A percentile compares a stretch with the other conserved stretches of the same genome.
phyloP scores from a whole-genome alignment of 73 alveolate species.

The Paramecium bursaria region DNA sequence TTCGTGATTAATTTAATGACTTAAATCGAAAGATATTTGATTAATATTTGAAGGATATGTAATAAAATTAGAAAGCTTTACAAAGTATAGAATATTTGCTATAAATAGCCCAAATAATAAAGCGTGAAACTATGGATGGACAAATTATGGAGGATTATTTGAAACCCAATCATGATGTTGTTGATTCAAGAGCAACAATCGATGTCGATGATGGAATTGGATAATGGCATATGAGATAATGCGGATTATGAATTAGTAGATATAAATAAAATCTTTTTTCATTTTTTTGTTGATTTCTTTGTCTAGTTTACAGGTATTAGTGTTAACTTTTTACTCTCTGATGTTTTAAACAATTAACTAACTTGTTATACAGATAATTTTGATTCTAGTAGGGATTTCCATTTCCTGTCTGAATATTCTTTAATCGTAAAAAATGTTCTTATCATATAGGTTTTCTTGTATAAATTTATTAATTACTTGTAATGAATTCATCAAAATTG shows the following conservation, averaged over 20 bases:
- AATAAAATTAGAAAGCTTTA: not conserved
- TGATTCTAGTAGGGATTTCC: too few relatives aligned
- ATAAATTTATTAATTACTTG: too few relatives aligned
- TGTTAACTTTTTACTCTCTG: too few relatives aligned
- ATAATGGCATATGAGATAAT: slow-evolving; percentile 23
- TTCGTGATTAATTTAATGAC: not conserved
- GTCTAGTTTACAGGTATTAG: too few relatives aligned
- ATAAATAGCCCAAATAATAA: not conserved
- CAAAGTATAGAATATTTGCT: slow-evolving; percentile 1
- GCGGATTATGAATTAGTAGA: slow-evolving; percentile 56
- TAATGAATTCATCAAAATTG: too few relatives aligned
- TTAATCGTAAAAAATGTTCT: too few relatives aligned
- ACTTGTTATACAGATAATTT: too few relatives aligned
- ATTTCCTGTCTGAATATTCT: too few relatives aligned
- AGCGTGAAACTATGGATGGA: not conserved
- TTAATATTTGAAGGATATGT: not conserved
- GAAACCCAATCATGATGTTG: slow-evolving; percentile 61
- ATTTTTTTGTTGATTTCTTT: too few relatives aligned
- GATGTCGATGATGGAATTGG: slow-evolving; percentile 27
- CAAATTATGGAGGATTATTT: slow-evolving; percentile 28
- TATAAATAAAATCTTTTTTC: too few relatives aligned
- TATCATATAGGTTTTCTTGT: too few relatives aligned
- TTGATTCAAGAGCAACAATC: not conserved
- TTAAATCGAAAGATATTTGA: not conserved
- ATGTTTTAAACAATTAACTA: too few relatives aligned